Percentiles rank a stretch among this genome's conserved stretches.
Conservation (phyloP, 208 protist species). For the Acanthamoeba lenticulata region DNA sequence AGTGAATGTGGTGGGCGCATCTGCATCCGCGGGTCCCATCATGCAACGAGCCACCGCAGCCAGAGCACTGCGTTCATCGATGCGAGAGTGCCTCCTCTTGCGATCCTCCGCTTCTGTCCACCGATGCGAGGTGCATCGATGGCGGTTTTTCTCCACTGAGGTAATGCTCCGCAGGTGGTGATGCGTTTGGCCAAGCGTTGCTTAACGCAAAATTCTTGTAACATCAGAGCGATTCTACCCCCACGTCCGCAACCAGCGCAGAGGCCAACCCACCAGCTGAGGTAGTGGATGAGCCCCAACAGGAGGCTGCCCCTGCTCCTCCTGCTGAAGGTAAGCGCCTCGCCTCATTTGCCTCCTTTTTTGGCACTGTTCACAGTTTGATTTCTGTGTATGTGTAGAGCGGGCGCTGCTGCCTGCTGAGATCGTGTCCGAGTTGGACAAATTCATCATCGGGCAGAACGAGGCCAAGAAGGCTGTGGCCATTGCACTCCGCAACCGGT, state of each 20-base stretch:
- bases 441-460: conserved; percentile 96
- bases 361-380: too few species aligned
- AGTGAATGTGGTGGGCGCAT: not conserved
- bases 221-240: not conserved
- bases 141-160: not conserved
- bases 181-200: not conserved
- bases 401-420: conserved; percentile 88
- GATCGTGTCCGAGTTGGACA: conserved; percentile 94
- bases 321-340: not conserved
- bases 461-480: conserved; percentile 96
- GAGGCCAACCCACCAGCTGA: not conserved
- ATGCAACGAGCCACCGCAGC: not conserved
- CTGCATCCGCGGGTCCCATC: not conserved
- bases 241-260: not conserved
- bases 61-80: not conserved
- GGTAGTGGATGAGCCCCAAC: not conserved
- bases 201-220: not conserved
- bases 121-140: not conserved
- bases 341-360: too few species aligned
- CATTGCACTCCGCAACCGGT: conserved; percentile 90
- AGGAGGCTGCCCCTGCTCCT: not conserved
- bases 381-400: not conserved
- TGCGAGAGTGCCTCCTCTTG: not conserved
- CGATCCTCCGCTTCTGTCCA: not conserved
- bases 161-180: not conserved